Conservation (phyloP, 1,139 yeast species). For the Sugiyamaella neomexicana region DNA sequence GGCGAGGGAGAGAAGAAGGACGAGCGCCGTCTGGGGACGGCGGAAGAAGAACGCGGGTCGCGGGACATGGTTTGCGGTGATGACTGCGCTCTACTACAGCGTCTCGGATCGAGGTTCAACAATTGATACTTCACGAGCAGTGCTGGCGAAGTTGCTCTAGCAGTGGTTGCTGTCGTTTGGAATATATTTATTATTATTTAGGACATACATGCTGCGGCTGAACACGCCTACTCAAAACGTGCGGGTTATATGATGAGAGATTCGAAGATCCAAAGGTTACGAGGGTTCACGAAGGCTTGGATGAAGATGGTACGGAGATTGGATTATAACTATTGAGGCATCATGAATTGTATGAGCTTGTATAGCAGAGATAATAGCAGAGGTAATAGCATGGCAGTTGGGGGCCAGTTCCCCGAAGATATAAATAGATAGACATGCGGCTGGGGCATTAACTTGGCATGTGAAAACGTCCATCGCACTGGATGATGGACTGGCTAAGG, state of each 20-base stretch:
- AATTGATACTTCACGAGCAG: not conserved
- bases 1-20: conserved; percentile 43
- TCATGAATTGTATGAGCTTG: too few relatives aligned
- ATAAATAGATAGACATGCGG: not conserved
- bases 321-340: too few relatives aligned
- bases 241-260: too few relatives aligned
- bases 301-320: too few relatives aligned
- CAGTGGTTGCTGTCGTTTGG: not conserved
- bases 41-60: not conserved
- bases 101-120: not conserved
- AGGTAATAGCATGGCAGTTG: too few relatives aligned
- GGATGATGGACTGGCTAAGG: too few relatives aligned
- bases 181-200: too few relatives aligned
- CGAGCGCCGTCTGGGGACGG: conserved; percentile 32
- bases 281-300: too few relatives aligned
- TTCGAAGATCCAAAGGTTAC: not conserved
- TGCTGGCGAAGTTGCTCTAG: not conserved
- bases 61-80: conserved; percentile 3
- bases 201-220: too few relatives aligned
- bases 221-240: too few relatives aligned
- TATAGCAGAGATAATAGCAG: too few relatives aligned
- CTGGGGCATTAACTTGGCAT: conserved; percentile 2
- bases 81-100: not conserved
- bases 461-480: conserved; percentile 1
- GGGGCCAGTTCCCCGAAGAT: too few relatives aligned